A percentile compares a stretch with the other conserved stretches of the same genome.
Conservation (phyloP, 768 basidiomycete genomes). For the Russula abietina region DNA sequence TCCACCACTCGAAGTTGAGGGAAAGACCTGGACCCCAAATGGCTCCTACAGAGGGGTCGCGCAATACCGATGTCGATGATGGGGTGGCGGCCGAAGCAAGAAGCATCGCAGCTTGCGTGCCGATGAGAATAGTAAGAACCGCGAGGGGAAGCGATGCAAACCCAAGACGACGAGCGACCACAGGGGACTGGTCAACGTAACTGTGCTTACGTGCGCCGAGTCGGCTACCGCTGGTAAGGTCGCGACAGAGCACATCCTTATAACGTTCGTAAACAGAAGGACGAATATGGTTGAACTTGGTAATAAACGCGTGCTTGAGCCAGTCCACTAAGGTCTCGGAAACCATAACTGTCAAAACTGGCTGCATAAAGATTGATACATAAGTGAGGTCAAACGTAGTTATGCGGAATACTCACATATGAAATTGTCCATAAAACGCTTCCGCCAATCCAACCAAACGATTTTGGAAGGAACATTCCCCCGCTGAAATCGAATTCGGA, state of each 20-base stretch:
- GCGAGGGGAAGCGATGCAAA: conserved; percentile 91
- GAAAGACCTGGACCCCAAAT: conserved; percentile 30
- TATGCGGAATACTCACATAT: conserved; percentile 51
- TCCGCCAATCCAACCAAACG: conserved; percentile 80
- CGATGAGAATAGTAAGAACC: conserved; percentile 71
- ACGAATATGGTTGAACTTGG: conserved; percentile 98
- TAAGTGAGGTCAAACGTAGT: not conserved
- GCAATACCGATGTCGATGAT: conserved; percentile 16
- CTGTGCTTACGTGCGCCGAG: conserved; percentile 74
- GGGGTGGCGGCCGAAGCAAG: conserved; percentile 40
- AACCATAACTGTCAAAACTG: conserved; percentile 81
- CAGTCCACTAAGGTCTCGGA: conserved; percentile 97
- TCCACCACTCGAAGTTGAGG: conserved; percentile 42
- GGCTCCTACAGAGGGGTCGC: conserved; percentile 26
- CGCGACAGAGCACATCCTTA: conserved; percentile 90
- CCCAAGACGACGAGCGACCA: conserved; percentile 88
- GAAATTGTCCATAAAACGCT: conserved; percentile 82
- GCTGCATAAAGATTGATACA: conserved; percentile 42
- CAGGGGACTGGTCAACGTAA: conserved; percentile 92
- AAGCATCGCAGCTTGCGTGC: conserved; percentile 61
- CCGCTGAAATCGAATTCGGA: conserved; percentile 75
- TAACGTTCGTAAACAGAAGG: conserved; percentile 93
- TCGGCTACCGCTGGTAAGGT: conserved; percentile 75
- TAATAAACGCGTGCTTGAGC: conserved; percentile 99
- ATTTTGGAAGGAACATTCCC: conserved; percentile 69